These are phyloP conservation scores for Psilocybe tampanensis DNA, from an alignment of 768 basidiomycete genomes.

Conservation along the genomic window DNA sequence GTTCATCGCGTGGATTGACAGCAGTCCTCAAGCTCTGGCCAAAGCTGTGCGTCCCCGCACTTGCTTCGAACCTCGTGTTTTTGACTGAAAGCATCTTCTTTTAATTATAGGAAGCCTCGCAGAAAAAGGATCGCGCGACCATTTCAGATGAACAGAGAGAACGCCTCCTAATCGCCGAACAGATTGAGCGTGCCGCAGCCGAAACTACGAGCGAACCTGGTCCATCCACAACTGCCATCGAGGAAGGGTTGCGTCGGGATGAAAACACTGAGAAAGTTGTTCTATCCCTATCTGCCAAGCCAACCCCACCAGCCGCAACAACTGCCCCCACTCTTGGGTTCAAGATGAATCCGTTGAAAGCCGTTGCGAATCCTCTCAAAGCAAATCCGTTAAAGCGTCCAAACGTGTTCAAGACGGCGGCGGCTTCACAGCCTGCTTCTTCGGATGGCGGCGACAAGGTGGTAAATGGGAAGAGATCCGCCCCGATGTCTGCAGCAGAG, in stretches of 20 bases:
- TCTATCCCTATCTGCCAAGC: conserved; percentile 68
- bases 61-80: not conserved
- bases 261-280: conserved; percentile 76
- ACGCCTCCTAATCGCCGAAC: conserved; percentile 84
- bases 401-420: conserved; percentile 66
- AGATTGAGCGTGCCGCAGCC: conserved; percentile 84
- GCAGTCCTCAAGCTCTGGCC: conserved; percentile 89
- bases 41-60: conserved; percentile 62
- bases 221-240: conserved; percentile 41
- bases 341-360: conserved; percentile 68
- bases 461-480: conserved; percentile 56
- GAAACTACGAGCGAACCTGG: conserved; percentile 43
- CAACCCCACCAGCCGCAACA: conserved; percentile 35
- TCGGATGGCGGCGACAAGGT: conserved; percentile 34
- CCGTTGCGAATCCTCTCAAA: conserved; percentile 61
- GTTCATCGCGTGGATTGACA: conserved; percentile 98
- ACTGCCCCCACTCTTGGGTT: conserved; percentile 41
- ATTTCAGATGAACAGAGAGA: conserved; percentile 96
- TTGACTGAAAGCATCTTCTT: not conserved
- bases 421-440: conserved; percentile 34
- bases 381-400: conserved; percentile 72
- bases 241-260: conserved; percentile 71
- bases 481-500: conserved; percentile 82
- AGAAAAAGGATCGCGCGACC: conserved; percentile 91
- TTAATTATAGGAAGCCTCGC: conserved; percentile 63